These are phyloP conservation scores for Cnidoscolus chayamansa DNA, from an alignment of 441 rosid genomes.

Conservation along the genomic window DNA sequence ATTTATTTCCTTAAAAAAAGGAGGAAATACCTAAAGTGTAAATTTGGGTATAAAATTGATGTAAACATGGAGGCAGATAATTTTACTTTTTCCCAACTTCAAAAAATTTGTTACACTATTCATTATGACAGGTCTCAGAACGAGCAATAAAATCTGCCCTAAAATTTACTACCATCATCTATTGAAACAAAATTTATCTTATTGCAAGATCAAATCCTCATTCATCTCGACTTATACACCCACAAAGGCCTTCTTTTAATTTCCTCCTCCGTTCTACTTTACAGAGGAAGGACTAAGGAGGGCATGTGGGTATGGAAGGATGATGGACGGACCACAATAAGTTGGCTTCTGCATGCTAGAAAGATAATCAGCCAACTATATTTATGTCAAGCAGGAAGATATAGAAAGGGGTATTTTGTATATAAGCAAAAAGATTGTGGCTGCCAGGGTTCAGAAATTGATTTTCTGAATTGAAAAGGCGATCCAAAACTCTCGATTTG, in stretches of 20 bases:
- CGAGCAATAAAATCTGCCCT: background rate
- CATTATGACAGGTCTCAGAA: background rate
- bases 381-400: background rate
- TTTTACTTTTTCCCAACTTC: too few relatives aligned
- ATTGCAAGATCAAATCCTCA: background rate
- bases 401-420: too few relatives aligned
- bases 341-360: background rate
- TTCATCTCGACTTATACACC: background rate
- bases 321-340: background rate
- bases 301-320: background rate
- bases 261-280: background rate
- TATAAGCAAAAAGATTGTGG: background rate
- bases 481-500: background rate
- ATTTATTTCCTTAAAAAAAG: background rate
- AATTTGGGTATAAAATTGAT: background rate
- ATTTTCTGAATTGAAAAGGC: background rate
- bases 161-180: background rate
- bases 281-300: background rate
- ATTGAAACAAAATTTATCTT: background rate
- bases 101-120: background rate
- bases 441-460: background rate
- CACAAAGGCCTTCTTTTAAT: too few relatives aligned
- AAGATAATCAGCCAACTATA: background rate
- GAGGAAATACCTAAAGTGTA: background rate
- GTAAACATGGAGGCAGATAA: background rate